A percentile compares a stretch with the other conserved stretches of the same genome.
These are phyloP conservation scores for Blastobotrys serpentis DNA, from an alignment of 1,139 yeast genomes.

Conservation along the genomic window DNA sequence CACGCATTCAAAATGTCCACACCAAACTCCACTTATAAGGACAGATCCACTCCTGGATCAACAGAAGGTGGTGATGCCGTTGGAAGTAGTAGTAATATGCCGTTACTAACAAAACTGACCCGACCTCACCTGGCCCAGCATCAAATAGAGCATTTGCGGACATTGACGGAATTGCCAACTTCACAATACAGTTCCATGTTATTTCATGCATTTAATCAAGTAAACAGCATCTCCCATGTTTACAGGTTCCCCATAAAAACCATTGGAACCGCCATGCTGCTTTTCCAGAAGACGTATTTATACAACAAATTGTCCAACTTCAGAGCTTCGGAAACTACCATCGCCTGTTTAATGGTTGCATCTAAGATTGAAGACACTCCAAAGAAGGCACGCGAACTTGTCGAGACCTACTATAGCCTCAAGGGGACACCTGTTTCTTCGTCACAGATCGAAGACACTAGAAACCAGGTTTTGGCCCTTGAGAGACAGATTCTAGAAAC, in stretches of 20 bases:
- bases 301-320: constrained; percentile 23
- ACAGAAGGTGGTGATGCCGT: neutral
- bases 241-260: constrained; percentile 36
- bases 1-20: neutral
- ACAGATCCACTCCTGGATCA: constrained; percentile 1
- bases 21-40: neutral
- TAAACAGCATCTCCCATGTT: constrained; percentile 26
- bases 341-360: constrained; percentile 76
- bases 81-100: constrained; percentile 8
- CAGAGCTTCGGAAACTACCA: constrained; percentile 51
- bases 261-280: constrained; percentile 35
- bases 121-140: constrained; percentile 26
- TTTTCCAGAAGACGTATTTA: constrained; percentile 31
- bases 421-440: constrained; percentile 27
- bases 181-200: constrained; percentile 21
- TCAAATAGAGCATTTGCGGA: constrained; percentile 27
- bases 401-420: constrained; percentile 27
- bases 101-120: constrained; percentile 28
- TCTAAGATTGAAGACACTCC: constrained; percentile 87
- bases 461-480: constrained; percentile 28
- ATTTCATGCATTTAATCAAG: constrained; percentile 27
- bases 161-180: constrained; percentile 23
- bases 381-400: constrained; percentile 67
- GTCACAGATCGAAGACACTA: constrained; percentile 23
- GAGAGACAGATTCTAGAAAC: constrained; percentile 77